Evolutionary conservation across 305 asterid species (phyloP), one percentile per base, ranked within the genome.

Genomic region (Rubia balearica): DNA sequence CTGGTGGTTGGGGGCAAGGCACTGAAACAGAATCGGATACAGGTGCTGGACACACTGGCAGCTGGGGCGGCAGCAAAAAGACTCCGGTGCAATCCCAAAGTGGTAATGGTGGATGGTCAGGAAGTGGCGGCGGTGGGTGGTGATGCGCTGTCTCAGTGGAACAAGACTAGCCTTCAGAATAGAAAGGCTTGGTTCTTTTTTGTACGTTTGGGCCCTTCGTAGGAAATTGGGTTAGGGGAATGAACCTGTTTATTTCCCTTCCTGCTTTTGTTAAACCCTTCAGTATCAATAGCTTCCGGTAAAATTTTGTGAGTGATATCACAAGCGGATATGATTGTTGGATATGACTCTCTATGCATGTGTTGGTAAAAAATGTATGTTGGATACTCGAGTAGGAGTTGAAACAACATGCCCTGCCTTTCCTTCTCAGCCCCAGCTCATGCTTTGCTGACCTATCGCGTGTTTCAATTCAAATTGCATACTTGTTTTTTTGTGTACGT

Each of bases 101-200:
- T 10, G 85, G 81, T 41, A 80, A 69, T 51, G 83, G 78, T 61
- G 81, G 80, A 24, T 75, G 85, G 75, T 68, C 77, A 17, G 73
- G 71, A 19, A 33, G 73, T 21, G 42, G 66, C 36, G 48, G 75
- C 12, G 65, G 66, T 6, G 66, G 43, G 38, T 36, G 80, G 19
- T 68, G 74, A 17, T 76, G 83, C 71, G 74, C 19, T 21, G 14
- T 8, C 36, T 57, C 5, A 57, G 11, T 57, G 6, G 62, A 57
- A 57, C 62, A 19, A 21, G 62, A 57, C 33, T 57, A 17, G 6
- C 8, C 57, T 51, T 6, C 55, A 17, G 22, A 51, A 51, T 51
- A 51, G 57, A 5, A 51, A 17, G 22, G 17, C 57, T 51, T 51
- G 21, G 57, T 5, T 51, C 57, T 7, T 6, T 51, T 8, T 17